Percentiles rank a stretch among this genome's conserved stretches.
Conservation (phyloP, 1,284 basidiomycete species). For the Ganoderma boninense region DNA sequence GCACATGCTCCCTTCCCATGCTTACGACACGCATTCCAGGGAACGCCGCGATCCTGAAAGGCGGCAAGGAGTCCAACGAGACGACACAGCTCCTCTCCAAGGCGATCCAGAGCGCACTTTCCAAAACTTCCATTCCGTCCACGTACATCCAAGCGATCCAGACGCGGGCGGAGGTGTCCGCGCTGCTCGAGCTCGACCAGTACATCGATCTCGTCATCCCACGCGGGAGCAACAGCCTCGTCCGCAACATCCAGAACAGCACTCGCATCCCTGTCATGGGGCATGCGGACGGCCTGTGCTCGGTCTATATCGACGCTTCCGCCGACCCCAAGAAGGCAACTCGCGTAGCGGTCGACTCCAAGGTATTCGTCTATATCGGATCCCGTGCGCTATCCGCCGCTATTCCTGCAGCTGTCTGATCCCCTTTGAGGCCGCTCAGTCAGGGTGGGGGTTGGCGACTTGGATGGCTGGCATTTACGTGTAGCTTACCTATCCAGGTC, state of each 20-base stretch:
- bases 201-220: conserved; percentile 99
- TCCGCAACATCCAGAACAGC: conserved; percentile 87
- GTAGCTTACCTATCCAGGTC: too few relatives aligned
- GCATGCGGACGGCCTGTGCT: conserved; percentile 96
- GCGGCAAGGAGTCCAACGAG: conserved; percentile 91
- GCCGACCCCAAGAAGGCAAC: conserved; percentile 84
- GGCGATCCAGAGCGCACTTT: conserved; percentile 84
- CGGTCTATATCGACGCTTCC: conserved; percentile 87
- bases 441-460: too few relatives aligned
- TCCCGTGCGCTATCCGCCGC: background rate
- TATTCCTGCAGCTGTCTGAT: background rate
- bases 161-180: conserved; percentile 91
- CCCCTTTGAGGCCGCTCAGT: background rate
- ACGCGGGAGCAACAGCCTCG: conserved; percentile 92
- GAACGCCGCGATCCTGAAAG: conserved; percentile 95
- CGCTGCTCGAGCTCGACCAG: conserved; percentile 85
- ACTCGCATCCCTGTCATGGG: conserved; percentile 99
- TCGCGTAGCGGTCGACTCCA: conserved; percentile 89
- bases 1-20: background rate
- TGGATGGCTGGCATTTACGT: too few relatives aligned
- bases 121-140: conserved; percentile 74
- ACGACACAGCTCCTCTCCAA: conserved; percentile 81
- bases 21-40: conserved; percentile 54
- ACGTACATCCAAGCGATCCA: conserved; percentile 94
- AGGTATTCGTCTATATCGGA: conserved; percentile 60